Evolutionary conservation across 2,329 filamentous ascomycete genomes (phyloP), one percentile per base, ranked within the genome.

Genomic region (Phialemoniopsis sp.): DNA sequence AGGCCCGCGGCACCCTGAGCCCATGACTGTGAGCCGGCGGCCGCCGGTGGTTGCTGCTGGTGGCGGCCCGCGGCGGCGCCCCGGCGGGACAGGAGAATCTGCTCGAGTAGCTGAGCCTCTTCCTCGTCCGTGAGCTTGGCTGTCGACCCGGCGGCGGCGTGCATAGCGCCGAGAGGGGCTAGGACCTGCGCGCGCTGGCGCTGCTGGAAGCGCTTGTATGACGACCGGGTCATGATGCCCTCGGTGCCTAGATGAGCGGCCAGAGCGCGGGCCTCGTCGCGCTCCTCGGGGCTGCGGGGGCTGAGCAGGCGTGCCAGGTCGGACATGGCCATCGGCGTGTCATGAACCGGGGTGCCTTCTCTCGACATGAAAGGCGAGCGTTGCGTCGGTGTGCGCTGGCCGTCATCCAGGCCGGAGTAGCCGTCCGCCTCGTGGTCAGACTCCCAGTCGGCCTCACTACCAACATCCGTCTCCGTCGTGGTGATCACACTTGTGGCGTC

Each of bases 221-320:
- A 80, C 13, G 87, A 87, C 31, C 93, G 82, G 3, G 93, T 98
- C 66, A 96, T 72, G 41, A 91, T 82, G 15, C 72, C 73, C 18
- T 82, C 70, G 43, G 80, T 82, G 41, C 76, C 70, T 2, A 97
- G 72, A 58, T 95, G 90, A 0, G 87, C 84, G 5, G 91, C 84
- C 2, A 97, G 74, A 2, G 89, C 76, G 38, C 80, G 78, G 1
- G 93, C 90, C 63, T 95, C 87, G 38, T 89, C 81, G 30, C 82
- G 80, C 46, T 94, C 86, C 44, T 90, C 87, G 1, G 78, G 73
- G 26, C 78, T 89, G 44, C 76, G 78, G 1, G 93, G 93, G 49
- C 95, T 81, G 8, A 98, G 78, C 0, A 97, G 79, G 17, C 83
- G 77, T 3, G 89, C 87, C 13, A 98, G 75, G 41, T 87, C 82